Evolutionary conservation across 331 rosid species (phyloP), one percentile per base, ranked within the genome.

Genomic region (Acacia pycnantha): DNA sequence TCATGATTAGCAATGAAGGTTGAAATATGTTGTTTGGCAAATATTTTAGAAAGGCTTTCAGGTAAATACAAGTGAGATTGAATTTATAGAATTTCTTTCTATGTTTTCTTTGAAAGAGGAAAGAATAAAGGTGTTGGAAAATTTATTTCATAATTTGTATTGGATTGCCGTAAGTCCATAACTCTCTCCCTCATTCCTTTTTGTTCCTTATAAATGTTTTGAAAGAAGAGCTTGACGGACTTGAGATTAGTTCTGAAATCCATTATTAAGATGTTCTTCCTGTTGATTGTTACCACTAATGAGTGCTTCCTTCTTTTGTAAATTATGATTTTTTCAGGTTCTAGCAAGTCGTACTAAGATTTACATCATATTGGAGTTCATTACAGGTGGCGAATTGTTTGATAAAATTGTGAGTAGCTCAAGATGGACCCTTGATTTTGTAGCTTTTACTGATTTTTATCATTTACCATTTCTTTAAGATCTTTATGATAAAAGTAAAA

Each of bases 371-470:
- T 84, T 92, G 90, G 97, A 94, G 92, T 94, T 84, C 89, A 92
- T 94, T 74, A 92, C 97, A 18, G 97, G 98, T 59, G 98, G 97
- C 72, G 98, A 94, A 92, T 87, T 94, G 79, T 94, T 94, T 79
- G 98, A 92, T 85, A 90, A 92, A 89, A 94, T 94, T 53, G 98
- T 92, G 85, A 94, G 98, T 90, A 53, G 62, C 88, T 70, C 53
- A 80, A 86, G 54, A 76, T 83, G 77, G 70, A 74, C 50, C 5
- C 4, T 1, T 37, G 54, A 24, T 12, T 35, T 72, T 50, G 21
- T 26, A 74, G 69, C 27, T 44, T 67, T 70, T 61, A 11, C 27
- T 24, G 69, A 69, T 58, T 73, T 68, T 84, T 78, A 76, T 74
- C 70, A 31, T 54, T 62, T 50, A 65, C 78, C 67, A 61, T 59